A percentile compares a stretch with the other conserved stretches of the same genome.
Conservation (phyloP, 2,329 filamentous ascomycete species). For the Aureobasidium subglaciale region DNA sequence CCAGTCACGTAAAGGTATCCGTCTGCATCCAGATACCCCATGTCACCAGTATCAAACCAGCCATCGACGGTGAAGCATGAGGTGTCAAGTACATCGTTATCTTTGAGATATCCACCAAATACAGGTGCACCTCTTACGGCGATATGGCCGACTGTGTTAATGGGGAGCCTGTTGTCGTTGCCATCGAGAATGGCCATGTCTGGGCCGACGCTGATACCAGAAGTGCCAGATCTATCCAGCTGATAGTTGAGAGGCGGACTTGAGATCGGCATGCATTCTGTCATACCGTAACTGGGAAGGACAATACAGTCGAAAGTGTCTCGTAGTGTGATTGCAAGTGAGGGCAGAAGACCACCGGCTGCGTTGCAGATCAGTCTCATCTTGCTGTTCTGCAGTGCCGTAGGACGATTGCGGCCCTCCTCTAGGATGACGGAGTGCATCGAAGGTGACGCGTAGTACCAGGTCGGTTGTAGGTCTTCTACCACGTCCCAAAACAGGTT, state of each 20-base stretch:
- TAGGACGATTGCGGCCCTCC: conserved; percentile 35
- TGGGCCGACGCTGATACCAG: conserved; percentile 46
- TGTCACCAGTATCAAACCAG: conserved; percentile 51
- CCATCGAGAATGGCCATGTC: conserved; percentile 45
- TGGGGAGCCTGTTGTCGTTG: conserved; percentile 27
- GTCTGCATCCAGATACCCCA: conserved; percentile 46
- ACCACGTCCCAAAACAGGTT: conserved; percentile 51
- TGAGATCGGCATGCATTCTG: conserved; percentile 53
- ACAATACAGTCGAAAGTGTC: conserved; percentile 47
- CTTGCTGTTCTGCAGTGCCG: conserved; percentile 36
- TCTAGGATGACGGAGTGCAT: conserved; percentile 51
- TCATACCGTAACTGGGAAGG: conserved; percentile 54
- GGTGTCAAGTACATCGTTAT: conserved; percentile 38
- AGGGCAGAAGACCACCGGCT: conserved; percentile 47
- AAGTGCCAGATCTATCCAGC: conserved; percentile 48
- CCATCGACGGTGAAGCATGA: conserved; percentile 42
- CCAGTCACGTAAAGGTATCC: conserved; percentile 50
- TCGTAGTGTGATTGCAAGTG: conserved; percentile 42
- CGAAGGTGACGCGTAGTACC: conserved; percentile 53
- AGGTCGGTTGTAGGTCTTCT: conserved; percentile 43
- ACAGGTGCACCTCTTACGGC: conserved; percentile 47
- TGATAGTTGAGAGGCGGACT: conserved; percentile 48
- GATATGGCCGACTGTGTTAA: conserved; percentile 40
- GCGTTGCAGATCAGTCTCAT: conserved; percentile 52
- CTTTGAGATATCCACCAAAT: conserved; percentile 44